Conservation (phyloP, 495 filamentous ascomycete species). For the Talaromyces adpressus region DNA sequence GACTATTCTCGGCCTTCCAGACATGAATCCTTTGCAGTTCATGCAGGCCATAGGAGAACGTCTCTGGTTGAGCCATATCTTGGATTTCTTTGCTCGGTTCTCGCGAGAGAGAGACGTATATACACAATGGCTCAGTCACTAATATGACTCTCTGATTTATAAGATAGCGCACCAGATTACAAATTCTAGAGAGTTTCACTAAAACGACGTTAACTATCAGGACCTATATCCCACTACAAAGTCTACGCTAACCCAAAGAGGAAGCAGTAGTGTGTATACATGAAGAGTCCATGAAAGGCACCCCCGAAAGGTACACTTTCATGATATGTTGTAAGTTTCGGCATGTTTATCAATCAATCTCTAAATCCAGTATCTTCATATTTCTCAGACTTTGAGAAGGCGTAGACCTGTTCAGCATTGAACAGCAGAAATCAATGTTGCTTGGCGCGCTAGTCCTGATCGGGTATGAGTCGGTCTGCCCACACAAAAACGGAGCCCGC, state of each 20-base stretch:
- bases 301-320: neutral
- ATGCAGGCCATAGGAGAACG: slow-evolving; percentile 7
- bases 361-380: neutral
- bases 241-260: neutral
- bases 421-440: neutral
- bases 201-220: neutral
- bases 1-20: neutral
- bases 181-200: neutral
- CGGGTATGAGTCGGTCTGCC: slow-evolving; percentile 25
- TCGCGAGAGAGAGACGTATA: neutral
- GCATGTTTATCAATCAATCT: neutral
- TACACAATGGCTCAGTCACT: neutral
- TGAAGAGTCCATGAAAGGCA: neutral
- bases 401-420: neutral
- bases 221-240: neutral
- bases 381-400: neutral
- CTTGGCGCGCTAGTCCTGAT: slow-evolving; percentile 23
- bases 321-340: neutral
- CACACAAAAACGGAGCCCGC: slow-evolving; percentile 37
- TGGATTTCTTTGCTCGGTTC: neutral
- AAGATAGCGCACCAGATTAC: neutral
- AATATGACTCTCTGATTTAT: neutral
- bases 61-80: slow-evolving; percentile 2
- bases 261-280: neutral
- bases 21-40: slow-evolving; percentile 8